These are phyloP conservation scores for Fraxinus sp. DNA, from an alignment of 305 asterid species.

Conservation along the genomic window DNA sequence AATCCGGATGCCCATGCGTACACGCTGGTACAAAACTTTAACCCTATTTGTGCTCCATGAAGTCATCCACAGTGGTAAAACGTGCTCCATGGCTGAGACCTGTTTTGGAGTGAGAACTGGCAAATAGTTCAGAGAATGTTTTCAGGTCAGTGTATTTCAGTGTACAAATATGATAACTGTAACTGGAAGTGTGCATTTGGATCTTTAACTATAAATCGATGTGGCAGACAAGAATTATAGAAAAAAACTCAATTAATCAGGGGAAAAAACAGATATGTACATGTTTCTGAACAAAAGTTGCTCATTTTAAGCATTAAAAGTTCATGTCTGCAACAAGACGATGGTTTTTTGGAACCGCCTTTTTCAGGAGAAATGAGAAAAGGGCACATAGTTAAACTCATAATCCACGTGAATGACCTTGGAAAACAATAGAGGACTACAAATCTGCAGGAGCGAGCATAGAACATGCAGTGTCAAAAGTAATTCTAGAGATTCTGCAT, in stretches of 20 bases:
- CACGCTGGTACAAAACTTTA: conserved; percentile 46
- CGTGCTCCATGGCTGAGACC: conserved; percentile 78
- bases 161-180: not conserved
- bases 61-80: conserved; percentile 79
- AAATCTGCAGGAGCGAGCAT: conserved; percentile 10
- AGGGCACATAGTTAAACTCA: not conserved
- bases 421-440: not conserved
- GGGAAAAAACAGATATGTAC: not conserved
- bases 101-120: conserved; percentile 75
- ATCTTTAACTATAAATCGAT: not conserved
- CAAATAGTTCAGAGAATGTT: conserved; percentile 25
- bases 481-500: conserved; percentile 5
- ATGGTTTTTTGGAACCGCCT: not conserved
- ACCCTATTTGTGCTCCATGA: conserved; percentile 48
- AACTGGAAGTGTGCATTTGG: conserved; percentile 5
- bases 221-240: not conserved
- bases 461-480: conserved; percentile 2
- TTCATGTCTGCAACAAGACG: conserved; percentile 2
- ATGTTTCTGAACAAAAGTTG: conserved; percentile 7
- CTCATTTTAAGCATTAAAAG: not conserved
- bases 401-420: conserved; percentile 3
- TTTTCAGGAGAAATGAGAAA: conserved; percentile 7
- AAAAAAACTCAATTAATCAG: not conserved
- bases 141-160: conserved; percentile 22
- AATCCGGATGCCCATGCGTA: conserved; percentile 65